These are phyloP conservation scores for Aquilaria malaccensis DNA, from an alignment of 345 rosid species.

Conservation along the genomic window DNA sequence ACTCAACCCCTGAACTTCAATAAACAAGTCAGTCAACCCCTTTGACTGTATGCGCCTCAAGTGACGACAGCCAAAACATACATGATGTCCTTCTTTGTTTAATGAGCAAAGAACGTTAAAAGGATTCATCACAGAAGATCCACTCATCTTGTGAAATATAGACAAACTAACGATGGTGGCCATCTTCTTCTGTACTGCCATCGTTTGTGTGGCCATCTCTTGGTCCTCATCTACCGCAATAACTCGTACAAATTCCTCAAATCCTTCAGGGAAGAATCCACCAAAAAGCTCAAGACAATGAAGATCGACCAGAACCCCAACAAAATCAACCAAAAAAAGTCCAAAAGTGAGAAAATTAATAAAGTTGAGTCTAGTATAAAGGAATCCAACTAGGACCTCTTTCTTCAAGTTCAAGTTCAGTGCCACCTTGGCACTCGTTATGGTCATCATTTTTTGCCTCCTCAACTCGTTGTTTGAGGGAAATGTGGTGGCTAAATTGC, in stretches of 20 bases:
- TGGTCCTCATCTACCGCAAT: conserved; percentile 98
- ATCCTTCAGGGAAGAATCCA: conserved; percentile 87
- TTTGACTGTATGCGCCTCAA: too few species aligned
- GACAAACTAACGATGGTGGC: conserved; percentile 85
- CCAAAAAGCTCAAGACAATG: conserved; percentile 94
- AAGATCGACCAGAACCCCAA: conserved; percentile 51
- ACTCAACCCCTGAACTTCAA: too few species aligned
- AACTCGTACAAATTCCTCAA: conserved; percentile 84
- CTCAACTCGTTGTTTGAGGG: conserved; percentile 92
- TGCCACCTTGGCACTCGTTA: conserved; percentile 87
- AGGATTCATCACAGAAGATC: too few species aligned
- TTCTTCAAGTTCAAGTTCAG: conserved; percentile 99
- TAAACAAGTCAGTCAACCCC: too few species aligned
- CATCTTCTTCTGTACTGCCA: conserved; percentile 91
- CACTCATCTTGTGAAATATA: conserved; percentile 19
- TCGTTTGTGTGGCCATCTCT: conserved; percentile 90
- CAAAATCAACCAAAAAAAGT: conserved; percentile 51
- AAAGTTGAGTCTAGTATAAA: conserved; percentile 90
- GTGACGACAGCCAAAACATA: too few species aligned
- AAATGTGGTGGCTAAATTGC: conserved; percentile 87
- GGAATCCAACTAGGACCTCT: conserved; percentile 88
- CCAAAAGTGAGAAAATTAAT: conserved; percentile 90
- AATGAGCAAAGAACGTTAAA: too few species aligned
- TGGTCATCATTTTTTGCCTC: conserved; percentile 82
- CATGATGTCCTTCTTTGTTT: too few species aligned